These are phyloP conservation scores for Brasenia schreberi DNA, from an alignment of 164 flowering plant genomes.

Conservation along the genomic window DNA sequence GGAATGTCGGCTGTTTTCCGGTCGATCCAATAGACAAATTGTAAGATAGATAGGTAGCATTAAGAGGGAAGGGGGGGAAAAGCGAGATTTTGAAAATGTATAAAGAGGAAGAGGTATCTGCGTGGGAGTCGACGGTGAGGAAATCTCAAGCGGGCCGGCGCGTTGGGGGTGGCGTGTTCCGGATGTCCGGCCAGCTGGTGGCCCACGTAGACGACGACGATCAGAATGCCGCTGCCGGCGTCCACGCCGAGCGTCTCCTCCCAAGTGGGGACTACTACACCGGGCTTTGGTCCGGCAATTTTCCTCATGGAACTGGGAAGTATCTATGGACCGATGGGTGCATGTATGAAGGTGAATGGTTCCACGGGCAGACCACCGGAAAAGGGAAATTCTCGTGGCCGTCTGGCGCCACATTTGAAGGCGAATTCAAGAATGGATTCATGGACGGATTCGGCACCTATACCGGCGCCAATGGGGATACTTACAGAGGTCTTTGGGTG, in stretches of 20 bases:
- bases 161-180: neutral
- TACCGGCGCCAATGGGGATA: slow-evolving; percentile 41
- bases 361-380: slow-evolving; percentile 49
- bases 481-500: slow-evolving; percentile 60
- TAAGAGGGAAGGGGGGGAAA: neutral
- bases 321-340: slow-evolving; percentile 87
- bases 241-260: slow-evolving; percentile 37
- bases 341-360: slow-evolving; percentile 86
- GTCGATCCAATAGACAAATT: too few species aligned
- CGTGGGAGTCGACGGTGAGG: slow-evolving; percentile 1
- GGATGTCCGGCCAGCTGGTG: slow-evolving; percentile 12
- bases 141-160: neutral
- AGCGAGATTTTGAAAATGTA: neutral
- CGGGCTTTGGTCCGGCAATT: slow-evolving; percentile 50
- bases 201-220: slow-evolving; percentile 47
- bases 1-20: too few species aligned
- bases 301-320: slow-evolving; percentile 69
- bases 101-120: neutral
- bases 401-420: slow-evolving; percentile 80
- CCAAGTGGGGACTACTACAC: slow-evolving; percentile 71
- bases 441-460: slow-evolving; percentile 87
- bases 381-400: slow-evolving; percentile 84
- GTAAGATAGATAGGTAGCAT: neutral
- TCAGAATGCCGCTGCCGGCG: slow-evolving; percentile 26
- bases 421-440: slow-evolving; percentile 61